Evolutionary conservation across 768 basidiomycete species (phyloP).

Genomic region (Lentinula detonsa): DNA sequence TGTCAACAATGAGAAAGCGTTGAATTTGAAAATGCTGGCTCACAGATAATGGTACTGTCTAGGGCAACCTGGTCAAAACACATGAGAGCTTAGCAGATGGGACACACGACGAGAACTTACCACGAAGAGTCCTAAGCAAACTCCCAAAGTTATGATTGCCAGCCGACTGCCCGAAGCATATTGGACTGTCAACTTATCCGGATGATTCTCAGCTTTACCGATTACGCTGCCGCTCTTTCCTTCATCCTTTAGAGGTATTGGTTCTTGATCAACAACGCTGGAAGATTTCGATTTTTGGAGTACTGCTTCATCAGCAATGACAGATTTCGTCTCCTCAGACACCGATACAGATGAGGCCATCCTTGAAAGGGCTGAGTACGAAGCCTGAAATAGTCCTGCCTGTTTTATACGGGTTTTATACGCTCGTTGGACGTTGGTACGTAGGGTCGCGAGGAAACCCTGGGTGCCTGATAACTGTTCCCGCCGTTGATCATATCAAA

Average conservation of each 20-base stretch:
- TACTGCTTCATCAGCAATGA: background rate
- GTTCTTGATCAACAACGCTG: background rate
- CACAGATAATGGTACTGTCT: background rate
- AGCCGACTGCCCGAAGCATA: constrained; percentile 1
- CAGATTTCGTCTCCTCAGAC: background rate
- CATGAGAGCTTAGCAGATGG: background rate
- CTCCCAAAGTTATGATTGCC: constrained; percentile 2
- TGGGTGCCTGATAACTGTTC: no score
- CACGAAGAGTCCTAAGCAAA: constrained; percentile 4
- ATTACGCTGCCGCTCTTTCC: background rate
- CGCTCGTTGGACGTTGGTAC: no score
- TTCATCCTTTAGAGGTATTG: background rate
- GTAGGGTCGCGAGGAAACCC: no score
- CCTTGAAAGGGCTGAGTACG: background rate
- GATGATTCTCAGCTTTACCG: background rate
- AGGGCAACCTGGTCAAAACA: background rate
- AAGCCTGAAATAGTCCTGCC: background rate
- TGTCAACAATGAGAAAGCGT: background rate
- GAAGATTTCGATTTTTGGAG: background rate
- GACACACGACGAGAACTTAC: background rate
- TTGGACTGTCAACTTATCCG: background rate
- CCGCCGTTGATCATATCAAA: no score
- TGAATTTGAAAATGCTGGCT: background rate
- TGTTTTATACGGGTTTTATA: background rate
- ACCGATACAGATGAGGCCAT: background rate